Base-by-base conservation (phyloP, 345 rosid species). In the Microcos paniculata region DNA sequence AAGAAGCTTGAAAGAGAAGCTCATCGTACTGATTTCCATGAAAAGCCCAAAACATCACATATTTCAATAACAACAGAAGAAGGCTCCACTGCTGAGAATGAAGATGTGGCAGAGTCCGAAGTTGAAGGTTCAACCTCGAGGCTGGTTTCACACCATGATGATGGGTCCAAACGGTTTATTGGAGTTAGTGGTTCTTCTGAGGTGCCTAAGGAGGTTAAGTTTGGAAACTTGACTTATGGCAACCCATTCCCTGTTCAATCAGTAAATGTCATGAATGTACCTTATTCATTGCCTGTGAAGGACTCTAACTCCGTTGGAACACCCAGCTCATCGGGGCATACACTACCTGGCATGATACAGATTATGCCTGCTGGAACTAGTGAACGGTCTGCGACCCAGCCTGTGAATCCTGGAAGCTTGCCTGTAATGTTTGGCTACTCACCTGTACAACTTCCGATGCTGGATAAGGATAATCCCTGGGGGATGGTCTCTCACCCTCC, bases 71-170 rank as follows among this genome's bases (percentile, higher is more conserved):
- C 96, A 0, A 88, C 98, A 19, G 97, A 90, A 64, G 98, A 96
- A 77, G 95, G 93, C 70, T 91, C 96, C 43, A 86, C 94, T 72
- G 98, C 97, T 73, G 97, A 96, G 75, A 90, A 94, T 73, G 98
- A 96, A 87, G 97, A 90, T 78, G 95, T 94, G 75, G 98, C 98
- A 1, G 99, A 94, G 79, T 93, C 97, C 72, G 98, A 91, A 84
- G 93, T 87, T 33, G 98, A 89, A n/a, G 96, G 92, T 80, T 91
- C 92, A 45, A 86, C 92, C 67, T 89, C 96, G 48, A 84, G 84
- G 82, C 33, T 82, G 63, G 78, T 71, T 69, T 77, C 84, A 56
- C 84, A 76, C 58, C 84, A 82, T 74, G 90, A 83, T 78, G 83
- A 87, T 81, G 84, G 84, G 66, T 62, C 89, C 74, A 92, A 87